phyloP scores from a whole-genome alignment of 2,329 filamentous ascomycete genomes.

The Falciphora oryzae region DNA sequence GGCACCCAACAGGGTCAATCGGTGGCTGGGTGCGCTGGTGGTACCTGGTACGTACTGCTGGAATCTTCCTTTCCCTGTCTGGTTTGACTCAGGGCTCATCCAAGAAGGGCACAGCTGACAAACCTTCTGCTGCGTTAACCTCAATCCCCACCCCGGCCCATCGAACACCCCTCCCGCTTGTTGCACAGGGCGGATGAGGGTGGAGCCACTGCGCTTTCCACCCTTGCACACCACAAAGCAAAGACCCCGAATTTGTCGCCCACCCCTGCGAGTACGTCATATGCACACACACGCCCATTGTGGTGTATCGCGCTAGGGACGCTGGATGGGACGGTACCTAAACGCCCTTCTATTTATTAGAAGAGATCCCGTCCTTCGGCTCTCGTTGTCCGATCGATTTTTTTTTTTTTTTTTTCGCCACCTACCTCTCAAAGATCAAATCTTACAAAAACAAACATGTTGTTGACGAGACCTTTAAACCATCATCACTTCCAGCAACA shows the following conservation, averaged over 20 bases:
- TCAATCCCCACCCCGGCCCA: too few species aligned
- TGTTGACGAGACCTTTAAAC: slow-evolving; percentile 8
- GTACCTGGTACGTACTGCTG: too few species aligned
- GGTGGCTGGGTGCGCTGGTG: too few species aligned
- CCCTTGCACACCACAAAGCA: not conserved
- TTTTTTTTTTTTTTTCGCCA: not conserved
- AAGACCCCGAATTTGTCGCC: not conserved
- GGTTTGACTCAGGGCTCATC: too few species aligned
- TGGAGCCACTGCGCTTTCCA: too few species aligned
- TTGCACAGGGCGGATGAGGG: too few species aligned
- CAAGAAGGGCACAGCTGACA: too few species aligned
- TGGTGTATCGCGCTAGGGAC: not conserved
- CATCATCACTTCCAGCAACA: slow-evolving; percentile 7
- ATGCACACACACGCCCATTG: not conserved
- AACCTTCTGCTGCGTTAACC: too few species aligned
- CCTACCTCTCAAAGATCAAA: not conserved
- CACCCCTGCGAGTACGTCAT: not conserved
- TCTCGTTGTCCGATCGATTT: not conserved
- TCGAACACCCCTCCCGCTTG: too few species aligned
- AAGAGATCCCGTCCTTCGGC: not conserved
- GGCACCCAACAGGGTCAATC: too few species aligned
- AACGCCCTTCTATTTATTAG: not conserved
- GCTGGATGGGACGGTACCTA: too few species aligned
- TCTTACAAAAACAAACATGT: slow-evolving; percentile 4
- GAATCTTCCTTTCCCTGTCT: too few species aligned